Conservation (phyloP, 2,329 filamentous ascomycete species). For the Epichloe elymi region DNA sequence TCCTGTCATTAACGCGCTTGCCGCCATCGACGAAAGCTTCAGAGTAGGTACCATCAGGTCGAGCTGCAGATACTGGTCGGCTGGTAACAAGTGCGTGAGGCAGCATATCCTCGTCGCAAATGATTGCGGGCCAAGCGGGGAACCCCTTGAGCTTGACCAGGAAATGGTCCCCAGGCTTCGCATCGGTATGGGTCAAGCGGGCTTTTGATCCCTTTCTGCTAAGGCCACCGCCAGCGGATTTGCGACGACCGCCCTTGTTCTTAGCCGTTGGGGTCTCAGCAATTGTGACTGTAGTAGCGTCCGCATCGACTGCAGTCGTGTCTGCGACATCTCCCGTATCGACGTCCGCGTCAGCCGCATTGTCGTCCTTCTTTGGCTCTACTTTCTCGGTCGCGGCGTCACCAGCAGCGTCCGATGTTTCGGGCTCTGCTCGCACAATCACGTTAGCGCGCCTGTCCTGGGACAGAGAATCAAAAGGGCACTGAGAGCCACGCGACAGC, state of each 20-base stretch:
- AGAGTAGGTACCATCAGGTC: constrained; percentile 72
- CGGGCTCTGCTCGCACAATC: constrained; percentile 6
- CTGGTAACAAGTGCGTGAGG: constrained; percentile 62
- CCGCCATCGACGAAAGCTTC: constrained; percentile 80
- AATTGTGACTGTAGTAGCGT: constrained; percentile 12
- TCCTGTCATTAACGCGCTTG: constrained; percentile 72
- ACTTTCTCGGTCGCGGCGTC: constrained; percentile 18
- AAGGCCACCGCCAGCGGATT: constrained; percentile 62
- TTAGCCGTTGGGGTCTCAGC: constrained; percentile 19
- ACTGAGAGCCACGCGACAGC: background rate
- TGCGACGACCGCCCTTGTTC: constrained; percentile 53
- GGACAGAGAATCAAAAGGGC: background rate
- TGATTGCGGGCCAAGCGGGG: constrained; percentile 85
- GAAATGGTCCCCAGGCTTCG: constrained; percentile 82
- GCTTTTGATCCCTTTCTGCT: constrained; percentile 74
- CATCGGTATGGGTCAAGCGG: constrained; percentile 60
- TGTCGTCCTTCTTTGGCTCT: constrained; percentile 14
- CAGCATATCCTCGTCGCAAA: constrained; percentile 91
- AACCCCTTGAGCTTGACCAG: constrained; percentile 90
- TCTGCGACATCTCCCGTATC: constrained; percentile 36
- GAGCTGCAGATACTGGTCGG: constrained; percentile 72
- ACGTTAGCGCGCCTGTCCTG: background rate
- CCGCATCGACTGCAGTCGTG: constrained; percentile 1
- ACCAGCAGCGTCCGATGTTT: constrained; percentile 17
- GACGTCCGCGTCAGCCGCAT: constrained; percentile 26